These are phyloP conservation scores for Barnettozyma siamensis DNA, from an alignment of 805 yeast species.

Conservation along the genomic window DNA sequence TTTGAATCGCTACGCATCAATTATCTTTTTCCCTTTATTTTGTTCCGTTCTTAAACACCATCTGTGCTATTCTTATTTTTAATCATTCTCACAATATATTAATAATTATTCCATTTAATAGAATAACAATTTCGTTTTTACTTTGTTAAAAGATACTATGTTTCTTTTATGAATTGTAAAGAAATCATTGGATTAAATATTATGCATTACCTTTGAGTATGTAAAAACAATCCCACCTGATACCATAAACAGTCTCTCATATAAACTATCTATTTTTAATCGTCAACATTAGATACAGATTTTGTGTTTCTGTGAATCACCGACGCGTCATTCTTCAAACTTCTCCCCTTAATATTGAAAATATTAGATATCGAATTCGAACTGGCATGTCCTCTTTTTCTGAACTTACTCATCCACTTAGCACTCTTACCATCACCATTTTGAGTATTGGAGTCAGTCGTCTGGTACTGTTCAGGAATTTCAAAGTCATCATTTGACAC, in stretches of 20 bases:
- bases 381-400: slow-evolving; percentile 3
- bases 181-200: no score
- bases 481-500: slow-evolving; percentile 13
- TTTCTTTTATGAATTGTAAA: no score
- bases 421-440: neutral
- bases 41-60: neutral
- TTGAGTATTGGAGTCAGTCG: no score
- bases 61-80: neutral
- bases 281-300: slow-evolving; percentile 2
- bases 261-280: neutral
- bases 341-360: neutral
- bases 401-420: neutral
- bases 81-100: no score
- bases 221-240: no score
- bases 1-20: neutral
- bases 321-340: neutral
- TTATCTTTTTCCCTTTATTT: neutral
- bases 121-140: no score
- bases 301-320: slow-evolving; percentile 2
- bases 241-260: no score
- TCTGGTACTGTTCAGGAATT: slow-evolving; percentile 6
- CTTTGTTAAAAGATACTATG: no score
- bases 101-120: no score
- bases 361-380: slow-evolving; percentile 6
- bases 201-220: no score